These are phyloP conservation scores for Cryphonectria carpinicola DNA, from an alignment of 2,329 filamentous ascomycete genomes.

Conservation along the genomic window DNA sequence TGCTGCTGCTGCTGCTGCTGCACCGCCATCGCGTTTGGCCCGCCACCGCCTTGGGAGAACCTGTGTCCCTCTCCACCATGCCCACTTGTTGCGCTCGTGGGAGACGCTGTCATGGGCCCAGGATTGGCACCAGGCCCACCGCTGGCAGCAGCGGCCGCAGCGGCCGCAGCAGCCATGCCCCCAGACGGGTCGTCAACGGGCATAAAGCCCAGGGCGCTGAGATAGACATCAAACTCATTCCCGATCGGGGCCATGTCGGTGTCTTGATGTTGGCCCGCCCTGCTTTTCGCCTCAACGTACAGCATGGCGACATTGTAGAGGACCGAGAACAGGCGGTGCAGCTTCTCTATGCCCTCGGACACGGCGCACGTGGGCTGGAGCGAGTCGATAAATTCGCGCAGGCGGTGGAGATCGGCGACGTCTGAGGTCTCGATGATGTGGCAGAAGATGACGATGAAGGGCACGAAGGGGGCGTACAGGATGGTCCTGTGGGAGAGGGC, in stretches of 20 bases:
- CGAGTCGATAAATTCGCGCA: conserved; percentile 61
- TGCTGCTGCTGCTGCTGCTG: conserved; percentile 16
- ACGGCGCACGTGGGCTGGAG: conserved; percentile 54
- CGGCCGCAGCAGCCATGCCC: background rate
- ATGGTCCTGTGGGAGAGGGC: conserved; percentile 48
- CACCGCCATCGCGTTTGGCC: conserved; percentile 20
- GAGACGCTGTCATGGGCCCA: conserved; percentile 17
- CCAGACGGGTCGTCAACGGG: conserved; percentile 38
- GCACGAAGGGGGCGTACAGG: conserved; percentile 60
- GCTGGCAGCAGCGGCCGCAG: conserved; percentile 26
- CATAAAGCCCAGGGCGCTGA: conserved; percentile 66
- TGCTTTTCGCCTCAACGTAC: conserved; percentile 64
- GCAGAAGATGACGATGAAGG: conserved; percentile 64
- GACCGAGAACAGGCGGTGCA: conserved; percentile 65
- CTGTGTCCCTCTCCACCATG: conserved; percentile 23
- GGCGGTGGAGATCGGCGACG: conserved; percentile 55
- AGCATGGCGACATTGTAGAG: conserved; percentile 64
- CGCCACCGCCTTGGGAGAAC: conserved; percentile 13
- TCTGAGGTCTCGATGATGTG: conserved; percentile 59
- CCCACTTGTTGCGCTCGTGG: conserved; percentile 3
- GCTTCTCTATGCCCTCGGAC: conserved; percentile 62
- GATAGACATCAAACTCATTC: conserved; percentile 66
- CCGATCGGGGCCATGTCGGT: conserved; percentile 54
- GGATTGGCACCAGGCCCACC: conserved; percentile 17
- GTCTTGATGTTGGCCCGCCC: conserved; percentile 55